Percentiles rank a stretch among this genome's conserved stretches.
Evolutionary conservation across 2,329 filamentous ascomycete genomes (phyloP).

Genomic region (Alternaria hordeiaustralica): DNA sequence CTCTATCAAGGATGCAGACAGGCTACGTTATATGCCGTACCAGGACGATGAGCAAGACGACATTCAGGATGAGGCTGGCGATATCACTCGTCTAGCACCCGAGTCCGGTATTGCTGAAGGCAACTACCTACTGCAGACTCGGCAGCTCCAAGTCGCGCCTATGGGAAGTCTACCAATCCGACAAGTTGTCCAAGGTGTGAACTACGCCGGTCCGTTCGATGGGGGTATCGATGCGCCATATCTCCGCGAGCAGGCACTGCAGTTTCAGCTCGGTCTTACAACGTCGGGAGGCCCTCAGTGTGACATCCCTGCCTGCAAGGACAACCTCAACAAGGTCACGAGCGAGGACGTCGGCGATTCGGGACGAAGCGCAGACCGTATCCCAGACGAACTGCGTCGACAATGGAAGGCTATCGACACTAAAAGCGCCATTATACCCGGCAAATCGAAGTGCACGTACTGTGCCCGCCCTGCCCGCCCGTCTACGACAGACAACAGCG

Average conservation of each 20-base stretch:
- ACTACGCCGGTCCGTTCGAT: slow-evolving; percentile 51
- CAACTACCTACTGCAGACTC: slow-evolving; percentile 35
- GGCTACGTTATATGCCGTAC: slow-evolving; percentile 39
- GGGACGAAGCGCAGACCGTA: slow-evolving; percentile 48
- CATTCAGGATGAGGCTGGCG: background rate
- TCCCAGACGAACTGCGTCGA: slow-evolving; percentile 48
- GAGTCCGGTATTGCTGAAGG: slow-evolving; percentile 38
- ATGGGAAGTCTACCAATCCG: slow-evolving; percentile 52
- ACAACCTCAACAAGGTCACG: slow-evolving; percentile 40
- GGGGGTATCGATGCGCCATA: slow-evolving; percentile 28
- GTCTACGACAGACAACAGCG: background rate
- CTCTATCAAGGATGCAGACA: slow-evolving; percentile 35
- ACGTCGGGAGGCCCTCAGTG: slow-evolving; percentile 26
- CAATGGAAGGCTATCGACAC: slow-evolving; percentile 28
- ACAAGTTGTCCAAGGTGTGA: slow-evolving; percentile 55
- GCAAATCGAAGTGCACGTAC: slow-evolving; percentile 42
- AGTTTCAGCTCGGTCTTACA: slow-evolving; percentile 42
- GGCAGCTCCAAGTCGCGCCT: slow-evolving; percentile 45
- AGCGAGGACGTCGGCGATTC: slow-evolving; percentile 51
- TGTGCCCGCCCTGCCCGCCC: slow-evolving; percentile 45
- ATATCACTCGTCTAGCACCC: background rate
- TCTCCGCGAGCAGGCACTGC: slow-evolving; percentile 35
- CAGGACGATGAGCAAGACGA: slow-evolving; percentile 10
- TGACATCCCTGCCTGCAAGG: slow-evolving; percentile 34
- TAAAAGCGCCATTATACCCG: slow-evolving; percentile 16